Base-by-base conservation (phyloP, 257 asterid genomes). In the Thymus mandschuricus region DNA sequence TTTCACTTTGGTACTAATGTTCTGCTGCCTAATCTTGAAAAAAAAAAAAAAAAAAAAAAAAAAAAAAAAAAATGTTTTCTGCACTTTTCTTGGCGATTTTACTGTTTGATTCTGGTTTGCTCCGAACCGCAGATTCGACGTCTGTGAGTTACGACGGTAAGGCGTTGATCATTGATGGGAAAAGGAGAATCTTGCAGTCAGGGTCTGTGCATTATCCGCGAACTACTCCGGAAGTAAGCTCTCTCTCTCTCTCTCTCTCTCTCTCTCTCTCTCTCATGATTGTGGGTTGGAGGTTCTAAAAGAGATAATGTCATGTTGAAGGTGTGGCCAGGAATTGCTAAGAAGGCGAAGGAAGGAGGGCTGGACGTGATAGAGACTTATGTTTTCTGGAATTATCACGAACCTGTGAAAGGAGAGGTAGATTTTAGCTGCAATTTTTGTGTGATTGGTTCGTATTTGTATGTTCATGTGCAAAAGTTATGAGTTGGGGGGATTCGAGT, bases 201-300 rank as follows among this genome's bases (percentile, higher is more conserved):
- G 97, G 97, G 5, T 90, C 97, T 50, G 79, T 90, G 66, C 97
- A 90, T 80, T 90, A 90, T 83, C 97, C 97, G 0, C 80, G 97
- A 62, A 80, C 88, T 40, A 90, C 85, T 31, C 97, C 97, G 52
- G 96, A 86, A 60, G 97, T 90, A 80, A 86, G 92, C 74, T 11
- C 61, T 60, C 3, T 44, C 6, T 44, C 1, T 44, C 6, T 38
- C 1, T 4, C 55, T 41, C 49, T 63, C 6, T 8, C n/a, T 44
- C 52, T 9, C 5, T 8, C 5, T 15, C 40, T 15, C 9, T 41
- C 10, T 0, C 34, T 33, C 27, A 63, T 67, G 7, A 38, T 59
- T 57, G 62, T 13, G 48, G 10, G 40, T 43, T 41, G 43, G 34
- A 15, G 66, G 66, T 65, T 61, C 8, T 57, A 35, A 40, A 4